A percentile compares a stretch with the other conserved stretches of the same genome.
phyloP scores from a whole-genome alignment of 495 filamentous ascomycete genomes.

The Aspergillus heteromorphus region DNA sequence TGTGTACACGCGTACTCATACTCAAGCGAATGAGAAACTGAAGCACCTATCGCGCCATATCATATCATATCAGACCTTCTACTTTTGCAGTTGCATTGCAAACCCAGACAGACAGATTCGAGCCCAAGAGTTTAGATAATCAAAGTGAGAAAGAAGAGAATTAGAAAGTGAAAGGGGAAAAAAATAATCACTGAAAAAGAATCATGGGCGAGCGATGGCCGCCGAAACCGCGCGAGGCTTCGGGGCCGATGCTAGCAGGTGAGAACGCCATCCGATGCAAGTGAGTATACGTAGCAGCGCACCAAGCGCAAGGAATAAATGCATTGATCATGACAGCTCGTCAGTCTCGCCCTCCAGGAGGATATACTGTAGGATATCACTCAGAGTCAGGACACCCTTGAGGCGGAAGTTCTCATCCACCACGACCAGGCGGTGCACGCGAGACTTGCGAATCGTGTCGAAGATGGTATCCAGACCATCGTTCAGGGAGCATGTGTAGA shows the following conservation, averaged over 20 bases:
- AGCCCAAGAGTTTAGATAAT: neutral
- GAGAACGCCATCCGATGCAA: conserved; percentile 42
- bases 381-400: conserved; percentile 85
- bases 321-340: conserved; percentile 29
- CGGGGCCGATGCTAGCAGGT: neutral
- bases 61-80: conserved; percentile 29
- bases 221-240: conserved; percentile 1
- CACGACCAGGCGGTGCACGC: conserved; percentile 88
- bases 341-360: conserved; percentile 73
- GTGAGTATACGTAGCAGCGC: conserved; percentile 22
- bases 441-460: conserved; percentile 89
- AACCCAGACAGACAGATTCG: conserved; percentile 3
- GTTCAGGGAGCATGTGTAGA: conserved; percentile 90
- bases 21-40: neutral
- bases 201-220: conserved; percentile 2
- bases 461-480: conserved; percentile 94
- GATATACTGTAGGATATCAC: conserved; percentile 94
- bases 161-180: neutral
- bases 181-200: neutral
- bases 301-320: neutral
- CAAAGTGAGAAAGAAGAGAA: conserved; percentile 4
- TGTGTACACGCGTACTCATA: neutral
- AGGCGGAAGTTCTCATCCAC: conserved; percentile 83
- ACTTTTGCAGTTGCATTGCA: conserved; percentile 24
- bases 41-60: conserved; percentile 16